Conservation (phyloP, 2,329 filamentous ascomycete species). For the Pleoardoris graminearum region DNA sequence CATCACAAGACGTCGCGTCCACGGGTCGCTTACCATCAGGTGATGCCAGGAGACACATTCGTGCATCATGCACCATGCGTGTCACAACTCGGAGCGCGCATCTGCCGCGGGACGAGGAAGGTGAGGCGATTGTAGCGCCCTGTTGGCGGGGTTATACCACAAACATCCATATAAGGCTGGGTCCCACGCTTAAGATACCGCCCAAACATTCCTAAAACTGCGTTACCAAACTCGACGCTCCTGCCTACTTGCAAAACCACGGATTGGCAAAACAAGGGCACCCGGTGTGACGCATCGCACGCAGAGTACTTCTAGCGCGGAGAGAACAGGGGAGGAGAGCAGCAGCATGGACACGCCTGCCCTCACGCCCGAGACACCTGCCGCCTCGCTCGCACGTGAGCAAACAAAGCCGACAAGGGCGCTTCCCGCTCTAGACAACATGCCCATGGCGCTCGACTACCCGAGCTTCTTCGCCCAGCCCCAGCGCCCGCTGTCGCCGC, state of each 20-base stretch:
- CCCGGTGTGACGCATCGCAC: not conserved
- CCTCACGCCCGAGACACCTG: not conserved
- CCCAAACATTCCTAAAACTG: not conserved
- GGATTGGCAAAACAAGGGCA: not conserved
- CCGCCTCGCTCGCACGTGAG: not conserved
- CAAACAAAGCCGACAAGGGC: not conserved
- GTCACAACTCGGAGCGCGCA: not conserved
- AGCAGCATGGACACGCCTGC: slow-evolving; percentile 7
- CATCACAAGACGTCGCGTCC: slow-evolving; percentile 3
- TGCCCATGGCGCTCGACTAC: not conserved
- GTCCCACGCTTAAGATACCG: not conserved
- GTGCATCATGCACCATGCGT: not conserved
- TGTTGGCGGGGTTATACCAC: no score
- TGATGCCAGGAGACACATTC: not conserved
- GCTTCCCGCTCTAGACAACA: not conserved
- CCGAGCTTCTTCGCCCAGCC: not conserved
- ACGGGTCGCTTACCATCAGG: slow-evolving; percentile 2
- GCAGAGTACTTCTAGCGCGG: no score
- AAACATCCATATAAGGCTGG: no score
- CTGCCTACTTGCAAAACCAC: not conserved
- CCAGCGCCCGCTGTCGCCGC: slow-evolving; percentile 1
- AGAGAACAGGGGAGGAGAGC: no score
- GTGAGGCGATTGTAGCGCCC: not conserved
- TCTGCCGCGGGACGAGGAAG: not conserved
- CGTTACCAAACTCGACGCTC: not conserved